Percentiles rank a stretch among this genome's conserved stretches.
Conservation (phyloP, 2,329 filamentous ascomycete species). For the Colletotrichum sp. region DNA sequence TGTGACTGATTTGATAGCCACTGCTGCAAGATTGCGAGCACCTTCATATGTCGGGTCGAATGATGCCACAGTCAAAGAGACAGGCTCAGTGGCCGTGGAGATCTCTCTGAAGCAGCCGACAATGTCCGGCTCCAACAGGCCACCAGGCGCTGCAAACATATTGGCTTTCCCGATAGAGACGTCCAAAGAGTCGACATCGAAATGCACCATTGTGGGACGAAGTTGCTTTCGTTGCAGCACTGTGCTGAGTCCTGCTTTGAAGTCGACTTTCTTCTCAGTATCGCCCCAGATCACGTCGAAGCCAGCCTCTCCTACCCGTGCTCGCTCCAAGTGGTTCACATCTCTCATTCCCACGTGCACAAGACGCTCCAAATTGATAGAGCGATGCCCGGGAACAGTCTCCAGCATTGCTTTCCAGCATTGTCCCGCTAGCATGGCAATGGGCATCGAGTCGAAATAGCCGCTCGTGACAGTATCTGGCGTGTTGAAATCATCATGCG, state of each 20-base stretch:
- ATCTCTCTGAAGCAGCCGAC: neutral
- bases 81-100: neutral
- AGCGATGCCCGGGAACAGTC: neutral
- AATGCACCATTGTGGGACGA: neutral
- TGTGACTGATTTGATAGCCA: neutral
- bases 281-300: neutral
- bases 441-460: constrained; percentile 32
- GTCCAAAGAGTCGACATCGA: neutral
- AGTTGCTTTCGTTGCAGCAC: neutral
- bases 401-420: constrained; percentile 25
- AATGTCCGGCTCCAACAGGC: neutral
- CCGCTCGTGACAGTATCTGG: constrained; percentile 28
- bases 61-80: neutral
- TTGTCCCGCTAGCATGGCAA: constrained; percentile 28
- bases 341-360: neutral
- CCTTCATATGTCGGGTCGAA: neutral
- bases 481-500: constrained; percentile 23
- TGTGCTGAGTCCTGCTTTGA: neutral
- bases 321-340: neutral
- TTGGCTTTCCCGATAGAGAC: neutral
- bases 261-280: neutral
- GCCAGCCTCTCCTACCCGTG: neutral
- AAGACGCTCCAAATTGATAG: neutral
- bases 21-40: neutral
- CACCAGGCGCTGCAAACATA: neutral